Percentiles rank a stretch among this genome's conserved stretches.
These are phyloP conservation scores for Debaryomycetaceae sp. DNA, from an alignment of 1,139 yeast species.

Conservation along the genomic window DNA sequence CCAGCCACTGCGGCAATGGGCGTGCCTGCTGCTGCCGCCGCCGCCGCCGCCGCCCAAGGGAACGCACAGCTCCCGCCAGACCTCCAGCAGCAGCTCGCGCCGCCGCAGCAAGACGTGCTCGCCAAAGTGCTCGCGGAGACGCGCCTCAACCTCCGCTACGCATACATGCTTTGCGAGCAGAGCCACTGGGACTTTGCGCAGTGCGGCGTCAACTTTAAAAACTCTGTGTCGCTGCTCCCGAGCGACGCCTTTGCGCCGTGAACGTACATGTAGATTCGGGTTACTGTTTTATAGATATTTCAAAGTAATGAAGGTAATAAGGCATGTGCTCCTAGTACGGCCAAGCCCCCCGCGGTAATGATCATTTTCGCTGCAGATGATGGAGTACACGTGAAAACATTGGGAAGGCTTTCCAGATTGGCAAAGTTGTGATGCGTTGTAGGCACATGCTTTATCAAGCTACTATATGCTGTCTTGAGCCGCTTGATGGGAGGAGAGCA, in stretches of 20 bases:
- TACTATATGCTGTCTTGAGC: too few relatives aligned
- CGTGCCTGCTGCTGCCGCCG: slow-evolving; percentile 6
- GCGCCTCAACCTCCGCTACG: slow-evolving; percentile 64
- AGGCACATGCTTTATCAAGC: too few relatives aligned
- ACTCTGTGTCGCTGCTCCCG: slow-evolving; percentile 39
- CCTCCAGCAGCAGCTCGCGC: slow-evolving; percentile 38
- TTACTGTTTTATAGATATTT: too few relatives aligned
- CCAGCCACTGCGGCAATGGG: slow-evolving; percentile 14
- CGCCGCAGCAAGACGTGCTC: slow-evolving; percentile 55
- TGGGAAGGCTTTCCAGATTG: too few relatives aligned
- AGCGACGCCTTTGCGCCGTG: slow-evolving; percentile 23
- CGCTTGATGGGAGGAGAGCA: too few relatives aligned
- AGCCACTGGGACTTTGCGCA: slow-evolving; percentile 73
- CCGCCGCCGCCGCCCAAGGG: slow-evolving; percentile 6
- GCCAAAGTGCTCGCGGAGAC: slow-evolving; percentile 64
- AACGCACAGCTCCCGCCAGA: slow-evolving; percentile 40
- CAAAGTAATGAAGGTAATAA: too few relatives aligned
- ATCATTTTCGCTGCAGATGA: too few relatives aligned
- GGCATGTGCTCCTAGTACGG: too few relatives aligned
- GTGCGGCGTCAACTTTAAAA: slow-evolving; percentile 63
- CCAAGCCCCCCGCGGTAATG: too few relatives aligned
- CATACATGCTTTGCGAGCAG: slow-evolving; percentile 78
- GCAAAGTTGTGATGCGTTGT: too few relatives aligned
- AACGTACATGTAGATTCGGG: not conserved
- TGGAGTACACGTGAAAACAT: too few relatives aligned